A percentile compares a stretch with the other conserved stretches of the same genome.
phyloP scores from a whole-genome alignment of 2,329 filamentous ascomycete species.

The Sordariomycetes sp. region DNA sequence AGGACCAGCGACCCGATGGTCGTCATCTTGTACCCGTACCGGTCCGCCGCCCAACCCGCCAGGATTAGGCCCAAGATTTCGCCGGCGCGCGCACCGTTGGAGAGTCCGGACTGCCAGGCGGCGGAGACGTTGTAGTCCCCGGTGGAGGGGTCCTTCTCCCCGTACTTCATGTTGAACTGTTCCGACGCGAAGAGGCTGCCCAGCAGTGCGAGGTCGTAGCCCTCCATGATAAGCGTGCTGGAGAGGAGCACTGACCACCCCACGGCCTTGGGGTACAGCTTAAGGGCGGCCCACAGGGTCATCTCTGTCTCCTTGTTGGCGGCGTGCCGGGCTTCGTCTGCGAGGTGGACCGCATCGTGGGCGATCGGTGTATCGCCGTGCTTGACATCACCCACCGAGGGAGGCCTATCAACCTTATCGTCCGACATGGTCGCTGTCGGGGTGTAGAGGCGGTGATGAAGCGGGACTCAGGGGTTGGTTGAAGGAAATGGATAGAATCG shows the following conservation, averaged over 20 bases:
- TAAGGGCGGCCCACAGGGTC: conserved; percentile 66
- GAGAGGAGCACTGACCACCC: conserved; percentile 35
- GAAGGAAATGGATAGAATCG: too few species aligned
- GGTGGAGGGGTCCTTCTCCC: conserved; percentile 18
- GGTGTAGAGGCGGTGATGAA: background rate
- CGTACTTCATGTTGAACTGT: conserved; percentile 33
- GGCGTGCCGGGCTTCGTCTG: conserved; percentile 29
- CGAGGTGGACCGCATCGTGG: conserved; percentile 10
- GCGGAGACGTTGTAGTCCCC: conserved; percentile 36
- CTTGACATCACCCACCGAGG: background rate
- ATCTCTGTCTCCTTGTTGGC: conserved; percentile 56
- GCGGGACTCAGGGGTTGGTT: too few species aligned
- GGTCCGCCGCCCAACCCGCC: conserved; percentile 40
- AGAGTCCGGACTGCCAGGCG: conserved; percentile 46
- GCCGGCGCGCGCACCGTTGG: conserved; percentile 40
- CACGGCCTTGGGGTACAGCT: conserved; percentile 54
- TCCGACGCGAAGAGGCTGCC: conserved; percentile 36
- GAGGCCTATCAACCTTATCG: background rate
- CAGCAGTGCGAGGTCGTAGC: conserved; percentile 39
- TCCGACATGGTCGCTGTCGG: background rate
- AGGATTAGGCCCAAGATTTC: conserved; percentile 44
- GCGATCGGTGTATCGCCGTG: conserved; percentile 11
- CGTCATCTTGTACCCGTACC: conserved; percentile 37
- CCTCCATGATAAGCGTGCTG: conserved; percentile 37
- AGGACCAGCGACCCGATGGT: conserved; percentile 33